Evolutionary conservation across 1,284 basidiomycete genomes (phyloP).

Genomic region (Bjerkandera adusta): DNA sequence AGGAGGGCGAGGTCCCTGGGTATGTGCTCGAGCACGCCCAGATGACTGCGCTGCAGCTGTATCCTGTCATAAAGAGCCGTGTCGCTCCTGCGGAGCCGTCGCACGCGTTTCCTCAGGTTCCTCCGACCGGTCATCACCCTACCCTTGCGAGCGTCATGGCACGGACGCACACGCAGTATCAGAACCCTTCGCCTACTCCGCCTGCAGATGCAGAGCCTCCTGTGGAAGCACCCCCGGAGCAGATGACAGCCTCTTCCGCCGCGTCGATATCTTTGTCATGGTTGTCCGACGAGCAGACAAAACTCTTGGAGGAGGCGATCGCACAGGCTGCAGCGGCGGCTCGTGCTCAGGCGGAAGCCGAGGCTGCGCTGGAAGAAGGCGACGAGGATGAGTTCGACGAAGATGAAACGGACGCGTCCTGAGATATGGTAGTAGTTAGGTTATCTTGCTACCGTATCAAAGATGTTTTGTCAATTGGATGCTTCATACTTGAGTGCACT

Average conservation of each 20-base stretch:
- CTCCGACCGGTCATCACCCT: constrained; percentile 40
- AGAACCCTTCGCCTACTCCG: constrained; percentile 21
- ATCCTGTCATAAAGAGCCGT: constrained; percentile 54
- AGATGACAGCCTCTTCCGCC: constrained; percentile 6
- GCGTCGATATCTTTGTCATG: constrained; percentile 56
- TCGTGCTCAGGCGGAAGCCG: constrained; percentile 71
- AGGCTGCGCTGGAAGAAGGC: constrained; percentile 67
- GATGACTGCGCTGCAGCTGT: constrained; percentile 50
- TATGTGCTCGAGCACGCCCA: constrained; percentile 51
- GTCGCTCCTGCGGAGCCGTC: constrained; percentile 52
- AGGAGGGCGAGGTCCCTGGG: constrained; percentile 64
- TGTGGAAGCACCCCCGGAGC: constrained; percentile 15
- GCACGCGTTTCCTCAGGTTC: constrained; percentile 30
- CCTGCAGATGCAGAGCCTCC: constrained; percentile 9
- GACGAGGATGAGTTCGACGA: constrained; percentile 41
- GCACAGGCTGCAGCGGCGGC: constrained; percentile 67
- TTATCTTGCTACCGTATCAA: no score
- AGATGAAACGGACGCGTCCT: no score
- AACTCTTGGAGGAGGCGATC: constrained; percentile 64
- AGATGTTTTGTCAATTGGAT: no score
- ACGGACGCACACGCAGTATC: constrained; percentile 51
- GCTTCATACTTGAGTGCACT: no score
- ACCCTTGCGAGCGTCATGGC: constrained; percentile 69
- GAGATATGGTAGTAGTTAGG: no score
- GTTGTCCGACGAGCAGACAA: constrained; percentile 66